A percentile compares a stretch with the other conserved stretches of the same genome.
phyloP scores from a whole-genome alignment of 1,284 basidiomycete genomes.

The Polyporus tsugae region DNA sequence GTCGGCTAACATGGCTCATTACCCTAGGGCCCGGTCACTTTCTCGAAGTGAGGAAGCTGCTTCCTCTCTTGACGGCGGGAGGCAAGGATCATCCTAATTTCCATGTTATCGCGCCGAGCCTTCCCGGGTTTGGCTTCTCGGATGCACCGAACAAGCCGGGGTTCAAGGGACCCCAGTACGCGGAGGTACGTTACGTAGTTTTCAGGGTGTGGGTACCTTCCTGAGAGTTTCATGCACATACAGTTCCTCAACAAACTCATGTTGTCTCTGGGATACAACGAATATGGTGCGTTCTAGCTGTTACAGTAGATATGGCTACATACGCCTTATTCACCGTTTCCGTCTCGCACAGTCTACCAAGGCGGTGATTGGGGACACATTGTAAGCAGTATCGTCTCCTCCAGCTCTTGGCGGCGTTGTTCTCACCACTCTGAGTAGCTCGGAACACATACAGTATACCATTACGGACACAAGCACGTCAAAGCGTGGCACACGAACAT shows the following conservation, averaged over 20 bases:
- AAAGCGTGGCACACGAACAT: slow-evolving; percentile 36
- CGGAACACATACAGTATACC: slow-evolving; percentile 22
- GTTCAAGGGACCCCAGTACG: slow-evolving; percentile 40
- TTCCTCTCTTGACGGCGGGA: slow-evolving; percentile 54
- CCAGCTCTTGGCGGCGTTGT: not conserved
- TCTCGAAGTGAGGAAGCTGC: slow-evolving; percentile 60
- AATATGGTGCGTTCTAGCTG: slow-evolving; percentile 32
- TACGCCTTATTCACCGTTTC: not conserved
- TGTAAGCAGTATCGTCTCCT: not conserved
- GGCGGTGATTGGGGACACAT: slow-evolving; percentile 6
- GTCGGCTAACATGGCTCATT: not conserved
- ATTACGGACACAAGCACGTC: slow-evolving; percentile 30
- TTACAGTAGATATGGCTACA: not conserved
- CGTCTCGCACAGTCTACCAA: not conserved
- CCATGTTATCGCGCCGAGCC: slow-evolving; percentile 61
- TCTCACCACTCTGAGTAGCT: not conserved
- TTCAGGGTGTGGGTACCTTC: not conserved
- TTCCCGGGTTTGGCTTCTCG: slow-evolving; percentile 64
- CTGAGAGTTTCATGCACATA: not conserved
- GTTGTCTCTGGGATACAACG: slow-evolving; percentile 34
- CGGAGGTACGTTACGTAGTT: slow-evolving; percentile 30
- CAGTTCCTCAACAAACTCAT: slow-evolving; percentile 35
- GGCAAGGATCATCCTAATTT: slow-evolving; percentile 58
- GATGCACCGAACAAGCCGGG: slow-evolving; percentile 49
- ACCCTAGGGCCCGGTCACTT: slow-evolving; percentile 66